Evolutionary conservation across 257 asterid genomes (phyloP).

Genomic region (Mitragyna speciosa): DNA sequence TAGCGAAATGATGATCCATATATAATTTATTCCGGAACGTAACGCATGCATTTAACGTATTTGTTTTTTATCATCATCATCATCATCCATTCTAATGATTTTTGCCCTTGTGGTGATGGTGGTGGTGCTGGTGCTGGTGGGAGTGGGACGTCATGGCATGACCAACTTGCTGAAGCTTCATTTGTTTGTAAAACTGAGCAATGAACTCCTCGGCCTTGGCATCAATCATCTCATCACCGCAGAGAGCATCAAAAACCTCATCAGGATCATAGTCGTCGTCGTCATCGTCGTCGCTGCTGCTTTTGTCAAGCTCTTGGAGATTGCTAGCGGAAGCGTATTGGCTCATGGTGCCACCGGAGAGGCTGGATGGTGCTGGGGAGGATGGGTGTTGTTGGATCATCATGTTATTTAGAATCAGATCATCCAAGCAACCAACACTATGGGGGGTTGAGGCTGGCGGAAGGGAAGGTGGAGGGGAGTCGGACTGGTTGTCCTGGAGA

Average conservation of each 20-base stretch:
- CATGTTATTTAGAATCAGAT: background rate
- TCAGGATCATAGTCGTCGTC: constrained; percentile 29
- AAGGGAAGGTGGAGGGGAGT: constrained; percentile 29
- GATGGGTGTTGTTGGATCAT: constrained; percentile 10
- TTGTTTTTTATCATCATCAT: no score
- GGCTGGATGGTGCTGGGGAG: constrained; percentile 6
- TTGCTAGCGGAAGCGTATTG: constrained; percentile 38
- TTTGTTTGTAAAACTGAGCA: constrained; percentile 37
- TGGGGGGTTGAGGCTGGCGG: constrained; percentile 4
- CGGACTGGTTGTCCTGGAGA: constrained; percentile 39
- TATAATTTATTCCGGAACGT: no score
- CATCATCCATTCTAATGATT: no score
- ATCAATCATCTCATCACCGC: constrained; percentile 42
- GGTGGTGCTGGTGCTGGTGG: no score
- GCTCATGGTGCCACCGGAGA: constrained; percentile 33
- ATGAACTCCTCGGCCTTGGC: constrained; percentile 42
- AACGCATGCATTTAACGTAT: no score
- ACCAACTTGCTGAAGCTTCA: constrained; percentile 24
- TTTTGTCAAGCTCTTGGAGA: constrained; percentile 31
- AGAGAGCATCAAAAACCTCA: constrained; percentile 32
- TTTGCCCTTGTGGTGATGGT: no score
- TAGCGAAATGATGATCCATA: no score
- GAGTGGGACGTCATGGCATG: no score
- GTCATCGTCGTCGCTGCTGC: constrained; percentile 5
- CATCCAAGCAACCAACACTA: constrained; percentile 17